phyloP scores from a whole-genome alignment of 2,329 filamentous ascomycete genomes.

The Bipolaris zeicola region DNA sequence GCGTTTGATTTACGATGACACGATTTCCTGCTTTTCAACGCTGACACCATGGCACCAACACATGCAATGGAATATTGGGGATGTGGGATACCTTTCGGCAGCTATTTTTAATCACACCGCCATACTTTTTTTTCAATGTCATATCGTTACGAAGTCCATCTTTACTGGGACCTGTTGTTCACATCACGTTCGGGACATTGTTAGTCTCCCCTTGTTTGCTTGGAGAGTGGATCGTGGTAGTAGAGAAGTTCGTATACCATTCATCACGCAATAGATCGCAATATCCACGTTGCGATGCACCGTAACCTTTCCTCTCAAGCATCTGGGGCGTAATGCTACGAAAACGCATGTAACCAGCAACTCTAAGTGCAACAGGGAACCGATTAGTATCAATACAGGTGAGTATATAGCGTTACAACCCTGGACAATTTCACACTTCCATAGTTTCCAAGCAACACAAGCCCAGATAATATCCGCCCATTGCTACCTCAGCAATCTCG shows the following conservation, averaged over 20 bases:
- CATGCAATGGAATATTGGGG: background rate
- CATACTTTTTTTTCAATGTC: background rate
- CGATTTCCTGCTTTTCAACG: slow-evolving; percentile 8
- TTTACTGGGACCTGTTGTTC: background rate
- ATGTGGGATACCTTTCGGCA: background rate
- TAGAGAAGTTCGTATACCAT: background rate
- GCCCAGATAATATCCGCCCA: too few species aligned
- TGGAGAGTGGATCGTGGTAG: background rate
- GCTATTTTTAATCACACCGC: slow-evolving; percentile 4
- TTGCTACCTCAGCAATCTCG: too few species aligned
- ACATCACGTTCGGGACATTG: background rate
- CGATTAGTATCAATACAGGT: too few species aligned
- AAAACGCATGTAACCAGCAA: background rate
- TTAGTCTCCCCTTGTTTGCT: background rate
- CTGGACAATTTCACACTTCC: too few species aligned
- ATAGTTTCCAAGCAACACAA: too few species aligned
- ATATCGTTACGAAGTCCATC: background rate
- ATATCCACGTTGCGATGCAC: background rate
- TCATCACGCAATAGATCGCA: background rate
- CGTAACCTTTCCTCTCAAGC: too few species aligned
- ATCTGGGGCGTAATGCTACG: too few species aligned
- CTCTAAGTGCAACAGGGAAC: too few species aligned
- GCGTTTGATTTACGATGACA: slow-evolving; percentile 23
- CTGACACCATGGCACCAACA: slow-evolving; percentile 3
- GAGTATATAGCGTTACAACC: too few species aligned